Evolutionary conservation across 345 rosid genomes (phyloP).

Genomic region (Salix koriyanagi): DNA sequence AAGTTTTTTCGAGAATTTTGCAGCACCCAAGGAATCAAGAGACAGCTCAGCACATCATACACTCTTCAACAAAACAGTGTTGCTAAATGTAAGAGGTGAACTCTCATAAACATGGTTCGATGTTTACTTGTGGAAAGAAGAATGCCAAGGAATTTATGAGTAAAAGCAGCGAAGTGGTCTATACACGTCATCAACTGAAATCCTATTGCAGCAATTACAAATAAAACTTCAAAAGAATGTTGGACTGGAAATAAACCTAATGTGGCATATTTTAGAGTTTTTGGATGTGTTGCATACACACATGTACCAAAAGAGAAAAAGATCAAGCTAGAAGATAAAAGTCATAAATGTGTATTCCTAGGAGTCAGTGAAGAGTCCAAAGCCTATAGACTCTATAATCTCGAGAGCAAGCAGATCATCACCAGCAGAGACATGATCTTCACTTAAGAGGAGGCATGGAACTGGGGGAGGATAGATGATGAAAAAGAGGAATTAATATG

Average conservation of each 20-base stretch:
- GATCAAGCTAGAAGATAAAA: not conserved
- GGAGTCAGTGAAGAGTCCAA: not conserved
- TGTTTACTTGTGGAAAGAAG: not conserved
- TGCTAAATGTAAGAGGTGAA: not conserved
- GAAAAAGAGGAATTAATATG: too few species aligned
- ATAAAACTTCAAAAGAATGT: not conserved
- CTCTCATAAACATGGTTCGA: not conserved
- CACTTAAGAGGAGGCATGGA: not conserved
- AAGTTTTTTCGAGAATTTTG: not conserved
- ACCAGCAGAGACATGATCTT: not conserved
- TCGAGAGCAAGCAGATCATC: not conserved
- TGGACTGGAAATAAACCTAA: not conserved
- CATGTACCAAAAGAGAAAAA: not conserved
- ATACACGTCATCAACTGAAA: not conserved
- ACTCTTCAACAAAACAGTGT: not conserved
- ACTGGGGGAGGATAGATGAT: too few species aligned
- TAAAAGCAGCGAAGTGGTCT: not conserved
- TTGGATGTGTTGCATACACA: not conserved
- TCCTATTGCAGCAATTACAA: not conserved
- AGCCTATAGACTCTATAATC: not conserved
- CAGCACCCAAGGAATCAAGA: not conserved
- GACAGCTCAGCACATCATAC: not conserved
- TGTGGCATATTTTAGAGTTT: not conserved
- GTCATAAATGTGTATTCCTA: not conserved
- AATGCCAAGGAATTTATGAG: not conserved